These are phyloP conservation scores for Solanum peruvianum DNA, from an alignment of 257 asterid species.

Conservation along the genomic window DNA sequence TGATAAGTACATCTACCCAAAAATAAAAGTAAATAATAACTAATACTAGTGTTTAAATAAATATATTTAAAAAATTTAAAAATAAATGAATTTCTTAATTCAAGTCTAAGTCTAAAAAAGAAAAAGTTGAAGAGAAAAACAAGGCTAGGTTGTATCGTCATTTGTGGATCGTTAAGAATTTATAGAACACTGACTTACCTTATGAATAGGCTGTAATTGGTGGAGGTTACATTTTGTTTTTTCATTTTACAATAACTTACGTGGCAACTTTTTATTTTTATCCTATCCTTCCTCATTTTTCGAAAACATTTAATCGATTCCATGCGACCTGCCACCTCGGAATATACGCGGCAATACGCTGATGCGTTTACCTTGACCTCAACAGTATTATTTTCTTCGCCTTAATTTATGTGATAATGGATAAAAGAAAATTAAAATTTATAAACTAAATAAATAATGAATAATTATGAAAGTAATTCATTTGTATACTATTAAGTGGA, in stretches of 20 bases:
- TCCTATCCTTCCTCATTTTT: neutral
- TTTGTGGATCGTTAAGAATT: neutral
- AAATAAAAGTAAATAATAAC: neutral
- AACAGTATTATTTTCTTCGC: neutral
- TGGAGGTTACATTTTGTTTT: neutral
- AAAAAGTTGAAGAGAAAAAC: neutral
- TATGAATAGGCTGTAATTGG: neutral
- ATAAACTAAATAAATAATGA: no score
- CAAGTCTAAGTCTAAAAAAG: neutral
- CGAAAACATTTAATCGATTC: neutral
- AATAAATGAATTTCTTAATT: neutral
- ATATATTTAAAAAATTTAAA: neutral
- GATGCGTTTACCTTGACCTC: neutral
- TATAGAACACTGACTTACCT: neutral
- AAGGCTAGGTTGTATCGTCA: neutral
- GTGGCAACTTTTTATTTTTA: neutral
- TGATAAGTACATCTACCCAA: neutral
- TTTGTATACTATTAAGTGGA: neutral
- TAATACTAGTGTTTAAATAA: neutral
- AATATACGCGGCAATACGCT: conserved; percentile 20
- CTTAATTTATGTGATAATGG: neutral
- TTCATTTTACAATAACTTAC: neutral
- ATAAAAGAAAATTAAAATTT: rapidly evolving
- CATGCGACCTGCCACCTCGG: neutral
- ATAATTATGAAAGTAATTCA: neutral